Percentiles rank a stretch among this genome's conserved stretches.
Evolutionary conservation across 1,284 basidiomycete genomes (phyloP).

Genomic region (Leccinum proximum): DNA sequence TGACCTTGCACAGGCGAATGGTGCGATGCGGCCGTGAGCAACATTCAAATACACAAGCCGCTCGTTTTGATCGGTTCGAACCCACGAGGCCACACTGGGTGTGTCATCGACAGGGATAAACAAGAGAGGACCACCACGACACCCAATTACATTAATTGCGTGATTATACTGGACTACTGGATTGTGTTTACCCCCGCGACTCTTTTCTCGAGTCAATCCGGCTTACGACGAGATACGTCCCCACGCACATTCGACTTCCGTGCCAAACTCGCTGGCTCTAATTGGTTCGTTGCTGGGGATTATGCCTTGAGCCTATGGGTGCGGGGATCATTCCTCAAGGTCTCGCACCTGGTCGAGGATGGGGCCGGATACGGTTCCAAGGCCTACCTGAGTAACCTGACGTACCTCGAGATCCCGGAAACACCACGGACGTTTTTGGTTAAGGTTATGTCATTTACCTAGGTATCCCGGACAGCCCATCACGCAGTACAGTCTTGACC

Average conservation of each 20-base stretch:
- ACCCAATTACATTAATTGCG: constrained; percentile 19
- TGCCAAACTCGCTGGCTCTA: constrained; percentile 18
- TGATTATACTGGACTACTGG: constrained; percentile 16
- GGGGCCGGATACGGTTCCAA: constrained; percentile 24
- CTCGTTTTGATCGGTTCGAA: constrained; percentile 20
- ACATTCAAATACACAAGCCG: constrained; percentile 27
- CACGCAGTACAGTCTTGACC: constrained; percentile 29
- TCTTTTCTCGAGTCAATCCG: constrained; percentile 25
- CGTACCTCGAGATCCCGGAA: constrained; percentile 21
- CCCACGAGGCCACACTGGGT: constrained; percentile 23
- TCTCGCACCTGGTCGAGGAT: constrained; percentile 27
- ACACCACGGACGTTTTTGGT: constrained; percentile 27
- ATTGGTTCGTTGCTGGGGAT: constrained; percentile 19
- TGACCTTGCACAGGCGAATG: constrained; percentile 19
- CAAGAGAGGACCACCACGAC: constrained; percentile 28
- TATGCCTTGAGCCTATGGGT: constrained; percentile 24
- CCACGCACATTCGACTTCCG: constrained; percentile 17
- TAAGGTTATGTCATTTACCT: constrained; percentile 28
- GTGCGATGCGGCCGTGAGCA: constrained; percentile 25
- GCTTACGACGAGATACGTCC: constrained; percentile 19
- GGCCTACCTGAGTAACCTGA: constrained; percentile 21
- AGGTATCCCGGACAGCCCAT: constrained; percentile 28
- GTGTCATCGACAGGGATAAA: constrained; percentile 22
- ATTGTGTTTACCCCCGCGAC: constrained; percentile 28
- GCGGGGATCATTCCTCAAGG: constrained; percentile 26